Base-by-base conservation (phyloP, 805 yeast species). In the Metschnikowia santaceciliae region DNA sequence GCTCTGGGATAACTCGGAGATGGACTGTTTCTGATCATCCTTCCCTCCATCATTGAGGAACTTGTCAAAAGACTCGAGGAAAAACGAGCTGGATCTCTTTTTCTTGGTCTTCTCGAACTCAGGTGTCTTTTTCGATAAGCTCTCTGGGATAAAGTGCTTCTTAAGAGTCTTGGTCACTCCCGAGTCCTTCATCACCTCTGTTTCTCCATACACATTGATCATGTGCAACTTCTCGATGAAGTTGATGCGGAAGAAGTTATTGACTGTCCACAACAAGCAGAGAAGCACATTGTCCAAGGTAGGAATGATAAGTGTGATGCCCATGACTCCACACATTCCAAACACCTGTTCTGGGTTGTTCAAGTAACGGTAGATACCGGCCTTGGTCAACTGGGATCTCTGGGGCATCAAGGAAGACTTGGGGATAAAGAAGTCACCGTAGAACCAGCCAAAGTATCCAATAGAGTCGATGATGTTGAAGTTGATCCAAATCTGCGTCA, bases 361-460 rank as follows among this genome's bases (percentile, higher is more conserved):
- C 62, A 88, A 75, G 65, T 86, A 88, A 57, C 92, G 79, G 63
- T 88, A 88, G 37, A 88, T 87, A 46, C 96, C 96, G 33, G 88
- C 86, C 55, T 84, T 84, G 0, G 91, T 82, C 57, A 88, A 72
- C 55, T 74, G 73, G 6, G 78, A 68, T 50, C 72, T 74, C 22
- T 72, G 72, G 5, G 66, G 63, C 55, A 64, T 60, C 32, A 57
- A 48, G 5, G 60, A 51, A 17, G 78, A 71, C 47, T 75, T 78
- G 35, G 86, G 81, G 51, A 86, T 70, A 67, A 87, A 88, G 67
- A 88, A 88, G 65, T 88, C 96, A 51, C 96, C 95, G 65, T 84
- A 88, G 61, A 87, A 88, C 94, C 94, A 88, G n/a, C 95, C 94
- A 66, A 84, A 86, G 54, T 85, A 86, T 2, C 92, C 92, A 56